These are phyloP conservation scores for Xylaria cubensis DNA, from an alignment of 495 filamentous ascomycete genomes.

Conservation along the genomic window DNA sequence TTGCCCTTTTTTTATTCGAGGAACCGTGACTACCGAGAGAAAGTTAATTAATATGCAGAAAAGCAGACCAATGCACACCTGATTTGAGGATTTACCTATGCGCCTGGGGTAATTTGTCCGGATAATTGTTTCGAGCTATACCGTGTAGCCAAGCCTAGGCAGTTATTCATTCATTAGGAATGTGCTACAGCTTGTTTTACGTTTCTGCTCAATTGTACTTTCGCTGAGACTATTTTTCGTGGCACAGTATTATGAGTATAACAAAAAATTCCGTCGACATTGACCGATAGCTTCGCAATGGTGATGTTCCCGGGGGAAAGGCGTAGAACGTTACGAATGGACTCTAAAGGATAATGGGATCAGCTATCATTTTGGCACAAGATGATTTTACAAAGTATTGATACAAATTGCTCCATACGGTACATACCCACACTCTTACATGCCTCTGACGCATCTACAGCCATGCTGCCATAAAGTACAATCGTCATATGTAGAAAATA, in stretches of 20 bases:
- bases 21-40: neutral
- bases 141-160: constrained; percentile 11
- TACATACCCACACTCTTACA: neutral
- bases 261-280: neutral
- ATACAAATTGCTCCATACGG: neutral
- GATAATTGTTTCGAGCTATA: constrained; percentile 14
- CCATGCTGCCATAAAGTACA: neutral
- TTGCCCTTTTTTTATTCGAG: neutral
- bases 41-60: neutral
- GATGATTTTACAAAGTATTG: neutral
- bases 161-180: neutral
- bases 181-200: neutral
- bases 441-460: neutral
- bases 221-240: neutral
- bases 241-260: neutral
- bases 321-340: neutral
- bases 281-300: neutral
- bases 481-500: neutral
- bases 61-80: neutral
- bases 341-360: neutral
- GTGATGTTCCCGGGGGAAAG: neutral
- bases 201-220: neutral
- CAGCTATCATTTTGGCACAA: neutral
- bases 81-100: neutral
- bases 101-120: constrained; percentile 14